These are phyloP conservation scores for Fusarium globosum DNA, from an alignment of 2,329 filamentous ascomycete genomes.

Conservation along the genomic window DNA sequence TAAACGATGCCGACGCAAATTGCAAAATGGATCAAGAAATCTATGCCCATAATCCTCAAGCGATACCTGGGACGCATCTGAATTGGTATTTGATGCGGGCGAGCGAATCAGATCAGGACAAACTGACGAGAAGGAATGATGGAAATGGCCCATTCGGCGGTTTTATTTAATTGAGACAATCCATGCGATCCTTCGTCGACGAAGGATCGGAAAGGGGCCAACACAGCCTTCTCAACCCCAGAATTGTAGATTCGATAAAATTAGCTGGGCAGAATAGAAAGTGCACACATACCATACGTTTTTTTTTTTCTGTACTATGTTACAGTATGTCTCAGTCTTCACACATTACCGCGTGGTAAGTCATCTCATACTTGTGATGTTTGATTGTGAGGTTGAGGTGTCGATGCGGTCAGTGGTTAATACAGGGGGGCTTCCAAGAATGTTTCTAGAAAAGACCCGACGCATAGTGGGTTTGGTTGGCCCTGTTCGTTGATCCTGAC, in stretches of 20 bases:
- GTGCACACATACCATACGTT: not conserved
- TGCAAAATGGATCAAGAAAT: constrained; percentile 20
- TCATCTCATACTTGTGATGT: not conserved
- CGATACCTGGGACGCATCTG: not conserved
- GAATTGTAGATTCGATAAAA: not conserved
- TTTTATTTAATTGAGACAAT: constrained; percentile 30
- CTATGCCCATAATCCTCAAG: not conserved
- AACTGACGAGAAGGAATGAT: constrained; percentile 14
- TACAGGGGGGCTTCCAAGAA: not conserved
- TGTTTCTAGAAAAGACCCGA: constrained; percentile 12
- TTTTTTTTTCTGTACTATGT: not conserved
- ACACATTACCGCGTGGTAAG: not conserved
- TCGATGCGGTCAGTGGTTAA: not conserved
- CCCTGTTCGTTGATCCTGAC: not conserved
- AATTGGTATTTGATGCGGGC: not conserved
- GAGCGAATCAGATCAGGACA: constrained; percentile 9
- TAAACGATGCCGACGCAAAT: constrained; percentile 12
- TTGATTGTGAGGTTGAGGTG: not conserved
- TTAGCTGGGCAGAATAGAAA: not conserved
- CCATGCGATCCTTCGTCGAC: constrained; percentile 16
- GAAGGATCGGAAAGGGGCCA: constrained; percentile 10
- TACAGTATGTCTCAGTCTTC: not conserved
- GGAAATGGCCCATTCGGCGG: not conserved
- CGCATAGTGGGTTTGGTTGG: not conserved
- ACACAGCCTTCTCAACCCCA: constrained; percentile 19